Percentiles rank a stretch among this genome's conserved stretches.
phyloP scores from a whole-genome alignment of 108 stramenopile species.

The Fistulifera solaris region DNA sequence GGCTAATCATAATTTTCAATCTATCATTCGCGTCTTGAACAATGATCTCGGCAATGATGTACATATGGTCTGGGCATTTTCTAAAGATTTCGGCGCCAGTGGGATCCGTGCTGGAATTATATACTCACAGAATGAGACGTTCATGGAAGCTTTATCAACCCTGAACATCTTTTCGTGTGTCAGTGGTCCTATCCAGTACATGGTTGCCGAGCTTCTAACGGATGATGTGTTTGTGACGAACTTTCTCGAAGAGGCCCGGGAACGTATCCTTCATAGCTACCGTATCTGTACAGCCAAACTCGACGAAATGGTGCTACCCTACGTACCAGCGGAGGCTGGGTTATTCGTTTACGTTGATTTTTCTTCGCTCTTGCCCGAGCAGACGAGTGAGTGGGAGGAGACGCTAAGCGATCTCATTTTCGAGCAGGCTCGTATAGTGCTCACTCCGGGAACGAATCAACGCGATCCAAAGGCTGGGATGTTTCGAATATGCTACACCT shows the following conservation, averaged over 20 bases:
- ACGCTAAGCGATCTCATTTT: conserved; percentile 46
- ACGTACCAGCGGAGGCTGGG: conserved; percentile 60
- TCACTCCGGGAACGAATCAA: conserved; percentile 78
- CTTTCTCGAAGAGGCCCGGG: conserved; percentile 52
- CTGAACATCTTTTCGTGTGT: conserved; percentile 66
- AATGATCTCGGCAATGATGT: conserved; percentile 73
- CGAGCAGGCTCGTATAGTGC: conserved; percentile 58
- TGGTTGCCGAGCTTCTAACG: conserved; percentile 59
- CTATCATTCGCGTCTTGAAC: conserved; percentile 44
- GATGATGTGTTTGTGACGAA: conserved; percentile 72
- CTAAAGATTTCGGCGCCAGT: conserved; percentile 87
- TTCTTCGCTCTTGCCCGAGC: conserved; percentile 59
- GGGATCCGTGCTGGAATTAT: conserved; percentile 81
- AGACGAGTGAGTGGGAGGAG: conserved; percentile 64
- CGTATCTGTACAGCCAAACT: conserved; percentile 47
- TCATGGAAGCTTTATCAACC: conserved; percentile 34
- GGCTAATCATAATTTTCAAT: conserved; percentile 38
- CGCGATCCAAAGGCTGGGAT: conserved; percentile 68
- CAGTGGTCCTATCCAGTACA: conserved; percentile 73
- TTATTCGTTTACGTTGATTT: conserved; percentile 87
- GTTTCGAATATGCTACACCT: conserved; percentile 87
- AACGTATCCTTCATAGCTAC: conserved; percentile 42
- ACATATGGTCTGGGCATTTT: conserved; percentile 83
- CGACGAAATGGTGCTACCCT: conserved; percentile 79
- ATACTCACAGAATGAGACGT: conserved; percentile 70